Percentiles rank a stretch among this genome's conserved stretches.
Conservation (phyloP, 768 basidiomycete genomes). For the Lentinus tigrinus region DNA sequence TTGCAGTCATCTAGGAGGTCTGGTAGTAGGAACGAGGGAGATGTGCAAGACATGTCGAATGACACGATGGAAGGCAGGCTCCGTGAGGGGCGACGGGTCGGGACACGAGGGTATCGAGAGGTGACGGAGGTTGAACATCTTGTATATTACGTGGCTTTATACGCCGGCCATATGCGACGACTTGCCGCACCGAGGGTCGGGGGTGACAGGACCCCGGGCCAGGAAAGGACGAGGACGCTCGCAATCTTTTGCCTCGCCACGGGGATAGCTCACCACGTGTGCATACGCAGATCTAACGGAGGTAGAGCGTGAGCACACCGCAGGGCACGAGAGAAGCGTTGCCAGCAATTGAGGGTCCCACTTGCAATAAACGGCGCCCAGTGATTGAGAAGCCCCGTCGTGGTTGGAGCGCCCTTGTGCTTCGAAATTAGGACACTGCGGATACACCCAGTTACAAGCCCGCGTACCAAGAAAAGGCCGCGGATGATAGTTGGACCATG, state of each 20-base stretch:
- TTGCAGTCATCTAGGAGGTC: constrained; percentile 39
- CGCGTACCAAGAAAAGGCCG: no score
- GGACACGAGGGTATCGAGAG: neutral
- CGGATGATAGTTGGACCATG: neutral
- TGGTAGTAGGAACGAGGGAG: constrained; percentile 35
- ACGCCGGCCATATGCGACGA: neutral
- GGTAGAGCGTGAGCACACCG: neutral
- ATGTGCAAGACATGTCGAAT: neutral
- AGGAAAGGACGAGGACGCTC: neutral
- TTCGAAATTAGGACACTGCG: neutral
- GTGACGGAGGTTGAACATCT: neutral
- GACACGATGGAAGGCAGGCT: neutral
- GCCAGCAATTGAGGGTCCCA: neutral
- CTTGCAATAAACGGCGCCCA: neutral
- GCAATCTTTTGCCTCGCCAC: neutral
- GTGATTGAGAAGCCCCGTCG: neutral
- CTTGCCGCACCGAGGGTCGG: neutral
- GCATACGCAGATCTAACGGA: neutral
- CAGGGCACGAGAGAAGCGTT: neutral
- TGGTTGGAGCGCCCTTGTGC: neutral
- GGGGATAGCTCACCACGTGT: neutral
- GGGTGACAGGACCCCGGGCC: neutral
- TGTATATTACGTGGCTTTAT: neutral
- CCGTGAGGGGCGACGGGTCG: neutral
- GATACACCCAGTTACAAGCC: no score